phyloP scores from a whole-genome alignment of 208 protist species.

The Histomonas meleagridis region DNA sequence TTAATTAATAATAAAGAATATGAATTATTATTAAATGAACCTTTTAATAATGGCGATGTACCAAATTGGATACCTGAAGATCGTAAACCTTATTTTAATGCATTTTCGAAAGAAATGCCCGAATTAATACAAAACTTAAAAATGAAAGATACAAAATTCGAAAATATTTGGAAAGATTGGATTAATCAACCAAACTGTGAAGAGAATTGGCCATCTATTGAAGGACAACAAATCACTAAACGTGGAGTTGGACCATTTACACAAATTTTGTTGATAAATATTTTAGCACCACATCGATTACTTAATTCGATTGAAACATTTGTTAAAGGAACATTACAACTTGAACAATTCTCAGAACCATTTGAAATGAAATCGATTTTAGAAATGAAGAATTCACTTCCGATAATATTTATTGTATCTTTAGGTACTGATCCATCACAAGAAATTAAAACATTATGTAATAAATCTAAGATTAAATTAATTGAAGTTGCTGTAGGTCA shows the following conservation, averaged over 20 bases:
- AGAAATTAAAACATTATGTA: slow-evolving; percentile 70
- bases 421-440: slow-evolving; percentile 79
- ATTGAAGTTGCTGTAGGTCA: slow-evolving; percentile 81
- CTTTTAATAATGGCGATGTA: neutral
- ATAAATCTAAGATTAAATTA: slow-evolving; percentile 61
- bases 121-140: neutral
- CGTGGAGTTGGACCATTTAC: slow-evolving; percentile 5
- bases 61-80: neutral
- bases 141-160: neutral
- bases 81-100: neutral
- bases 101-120: slow-evolving; percentile 1
- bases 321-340: neutral
- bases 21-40: neutral
- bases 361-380: neutral
- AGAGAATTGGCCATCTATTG: slow-evolving; percentile 23
- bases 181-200: neutral
- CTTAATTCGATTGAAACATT: neutral
- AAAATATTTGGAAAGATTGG: neutral
- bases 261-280: slow-evolving; percentile 51
- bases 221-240: neutral
- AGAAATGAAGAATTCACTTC: slow-evolving; percentile 31
- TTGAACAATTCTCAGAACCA: slow-evolving; percentile 10
- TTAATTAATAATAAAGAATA: neutral
- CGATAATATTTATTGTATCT: slow-evolving; percentile 78
- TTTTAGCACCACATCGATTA: neutral